Conservation (phyloP, 805 yeast genomes). For the Phaffomyces thermotolerans region DNA sequence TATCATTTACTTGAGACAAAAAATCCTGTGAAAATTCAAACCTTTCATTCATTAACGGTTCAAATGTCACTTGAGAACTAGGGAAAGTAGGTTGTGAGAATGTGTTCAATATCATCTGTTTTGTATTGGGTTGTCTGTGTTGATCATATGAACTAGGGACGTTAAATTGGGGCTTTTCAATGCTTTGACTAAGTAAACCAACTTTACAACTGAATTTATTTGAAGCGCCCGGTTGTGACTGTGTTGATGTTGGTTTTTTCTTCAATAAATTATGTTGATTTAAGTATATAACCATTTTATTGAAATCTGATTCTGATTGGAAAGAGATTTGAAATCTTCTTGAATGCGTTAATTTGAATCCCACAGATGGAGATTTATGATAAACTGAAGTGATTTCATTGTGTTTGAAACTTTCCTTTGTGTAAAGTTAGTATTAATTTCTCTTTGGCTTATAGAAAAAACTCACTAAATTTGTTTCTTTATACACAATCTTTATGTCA, state of each 20-base stretch:
- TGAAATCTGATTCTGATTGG: neutral
- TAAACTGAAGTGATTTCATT: conserved; percentile 4
- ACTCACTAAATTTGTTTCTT: conserved; percentile 13
- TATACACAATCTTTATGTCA: conserved; percentile 13
- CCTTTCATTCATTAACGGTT: neutral
- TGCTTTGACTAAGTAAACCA: too few species aligned
- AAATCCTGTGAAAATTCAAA: too few species aligned
- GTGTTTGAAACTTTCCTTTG: conserved; percentile 11
- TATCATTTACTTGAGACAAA: too few species aligned
- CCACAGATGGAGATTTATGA: conserved; percentile 19
- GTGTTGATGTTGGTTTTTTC: neutral
- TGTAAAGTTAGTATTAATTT: neutral
- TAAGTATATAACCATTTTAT: neutral
- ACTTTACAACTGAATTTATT: too few species aligned
- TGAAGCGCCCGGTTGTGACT: too few species aligned
- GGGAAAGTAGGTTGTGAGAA: conserved; percentile 3
- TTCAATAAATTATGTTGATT: neutral
- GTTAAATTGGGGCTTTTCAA: too few species aligned
- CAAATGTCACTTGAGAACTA: neutral
- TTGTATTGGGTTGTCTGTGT: neutral
- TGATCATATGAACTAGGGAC: too few species aligned
- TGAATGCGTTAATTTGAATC: conserved; percentile 11
- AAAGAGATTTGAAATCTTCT: conserved; percentile 14
- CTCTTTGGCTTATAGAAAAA: too few species aligned
- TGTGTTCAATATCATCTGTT: neutral